These are phyloP conservation scores for Claviceps digitariae DNA, from an alignment of 2,329 filamentous ascomycete genomes.

Conservation along the genomic window DNA sequence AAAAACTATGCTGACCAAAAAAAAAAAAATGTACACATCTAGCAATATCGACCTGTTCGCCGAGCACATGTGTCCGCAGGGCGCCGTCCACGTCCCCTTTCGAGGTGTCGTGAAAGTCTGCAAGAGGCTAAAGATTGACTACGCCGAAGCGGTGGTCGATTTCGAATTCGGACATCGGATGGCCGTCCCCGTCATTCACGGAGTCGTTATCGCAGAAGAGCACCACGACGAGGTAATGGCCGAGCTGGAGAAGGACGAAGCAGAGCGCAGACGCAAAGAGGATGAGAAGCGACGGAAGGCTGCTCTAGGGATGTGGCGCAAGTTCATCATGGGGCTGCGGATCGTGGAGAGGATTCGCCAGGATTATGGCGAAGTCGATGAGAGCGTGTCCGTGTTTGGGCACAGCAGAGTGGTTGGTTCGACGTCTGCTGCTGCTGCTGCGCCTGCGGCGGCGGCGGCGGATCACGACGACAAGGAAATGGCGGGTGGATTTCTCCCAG, in stretches of 20 bases:
- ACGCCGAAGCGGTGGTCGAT: constrained; percentile 84
- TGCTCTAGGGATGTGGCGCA: constrained; percentile 68
- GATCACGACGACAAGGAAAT: constrained; percentile 34
- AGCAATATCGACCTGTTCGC: constrained; percentile 90
- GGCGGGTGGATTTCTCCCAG: constrained; percentile 48
- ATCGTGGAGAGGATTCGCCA: constrained; percentile 64
- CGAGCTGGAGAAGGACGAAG: constrained; percentile 66
- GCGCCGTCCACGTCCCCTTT: constrained; percentile 72
- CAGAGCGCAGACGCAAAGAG: constrained; percentile 63
- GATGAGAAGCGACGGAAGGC: constrained; percentile 68
- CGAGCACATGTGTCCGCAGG: constrained; percentile 76
- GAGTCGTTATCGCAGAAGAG: constrained; percentile 77
- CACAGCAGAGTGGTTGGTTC: constrained; percentile 23
- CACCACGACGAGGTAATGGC: constrained; percentile 61
- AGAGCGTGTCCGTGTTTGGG: constrained; percentile 39
- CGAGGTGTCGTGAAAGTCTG: constrained; percentile 68
- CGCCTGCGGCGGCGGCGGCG: constrained; percentile 12
- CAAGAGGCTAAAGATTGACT: constrained; percentile 72
- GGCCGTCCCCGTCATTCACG: constrained; percentile 82
- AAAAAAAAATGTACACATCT: no score
- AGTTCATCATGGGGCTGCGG: constrained; percentile 71
- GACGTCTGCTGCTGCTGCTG: constrained; percentile 7
- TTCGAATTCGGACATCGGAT: constrained; percentile 95
- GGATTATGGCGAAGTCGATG: constrained; percentile 57
- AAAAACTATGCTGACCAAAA: background rate